phyloP scores from a whole-genome alignment of 805 yeast genomes.

The Suhomyces sp. region DNA sequence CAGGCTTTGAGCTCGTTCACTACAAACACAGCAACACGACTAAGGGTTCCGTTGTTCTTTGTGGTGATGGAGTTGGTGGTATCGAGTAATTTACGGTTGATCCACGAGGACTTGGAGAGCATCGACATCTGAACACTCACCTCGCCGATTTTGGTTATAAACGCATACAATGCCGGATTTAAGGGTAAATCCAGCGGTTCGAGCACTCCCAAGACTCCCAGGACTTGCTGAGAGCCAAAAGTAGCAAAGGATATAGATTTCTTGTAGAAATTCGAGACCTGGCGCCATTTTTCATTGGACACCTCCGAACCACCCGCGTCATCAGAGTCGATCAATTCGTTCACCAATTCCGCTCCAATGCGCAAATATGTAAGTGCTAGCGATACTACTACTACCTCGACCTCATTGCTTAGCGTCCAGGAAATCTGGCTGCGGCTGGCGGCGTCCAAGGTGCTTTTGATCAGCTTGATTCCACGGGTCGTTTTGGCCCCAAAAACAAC shows the following conservation, averaged over 20 bases:
- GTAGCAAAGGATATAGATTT: conserved; percentile 25
- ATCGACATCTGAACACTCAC: conserved; percentile 39
- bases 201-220: neutral
- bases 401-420: conserved; percentile 36
- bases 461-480: neutral
- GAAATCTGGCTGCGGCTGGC: neutral
- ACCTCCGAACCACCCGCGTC: conserved; percentile 10
- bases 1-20: conserved; percentile 28
- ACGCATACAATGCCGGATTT: conserved; percentile 7
- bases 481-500: neutral
- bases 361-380: conserved; percentile 26
- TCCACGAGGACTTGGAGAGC: conserved; percentile 37
- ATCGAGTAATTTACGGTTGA: conserved; percentile 22
- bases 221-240: conserved; percentile 18
- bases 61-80: conserved; percentile 10
- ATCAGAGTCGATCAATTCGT: conserved; percentile 31
- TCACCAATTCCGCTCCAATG: conserved; percentile 35
- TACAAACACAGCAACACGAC: conserved; percentile 43
- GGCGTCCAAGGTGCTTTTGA: neutral
- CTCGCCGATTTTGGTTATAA: conserved; percentile 25
- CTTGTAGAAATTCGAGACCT: conserved; percentile 31
- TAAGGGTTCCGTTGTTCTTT: conserved; percentile 38
- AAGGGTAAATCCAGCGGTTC: conserved; percentile 1
- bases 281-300: conserved; percentile 24
- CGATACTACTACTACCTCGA: conserved; percentile 24